A percentile compares a stretch with the other conserved stretches of the same genome.
Conservation (phyloP, 2,329 filamentous ascomycete genomes). For the Arthrobotrys musiformis region DNA sequence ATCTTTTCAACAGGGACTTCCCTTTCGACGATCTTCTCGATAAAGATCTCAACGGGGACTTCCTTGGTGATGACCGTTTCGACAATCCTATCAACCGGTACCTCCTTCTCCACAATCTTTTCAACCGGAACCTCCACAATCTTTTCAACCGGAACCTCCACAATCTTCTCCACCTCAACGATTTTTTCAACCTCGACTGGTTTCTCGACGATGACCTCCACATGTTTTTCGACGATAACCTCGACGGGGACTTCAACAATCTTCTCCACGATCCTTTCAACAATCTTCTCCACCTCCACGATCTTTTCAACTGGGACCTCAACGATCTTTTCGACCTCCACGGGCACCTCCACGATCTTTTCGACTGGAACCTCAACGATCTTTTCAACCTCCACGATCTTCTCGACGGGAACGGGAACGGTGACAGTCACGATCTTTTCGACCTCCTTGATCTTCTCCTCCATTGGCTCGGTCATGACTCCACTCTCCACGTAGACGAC, state of each 20-base stretch:
- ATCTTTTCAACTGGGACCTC: conserved; percentile 22
- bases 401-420: conserved; percentile 24
- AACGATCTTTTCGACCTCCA: conserved; percentile 29
- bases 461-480: conserved; percentile 47
- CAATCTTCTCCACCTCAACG: conserved; percentile 20
- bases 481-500: conserved; percentile 30
- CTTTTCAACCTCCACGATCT: conserved; percentile 39
- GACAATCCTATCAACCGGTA: conserved; percentile 44
- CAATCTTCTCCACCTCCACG: conserved; percentile 17
- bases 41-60: conserved; percentile 34
- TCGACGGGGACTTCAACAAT: conserved; percentile 26
- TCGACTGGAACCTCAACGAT: conserved; percentile 37
- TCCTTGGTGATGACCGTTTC: conserved; percentile 34
- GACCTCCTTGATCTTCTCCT: conserved; percentile 43
- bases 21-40: conserved; percentile 36
- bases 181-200: conserved; percentile 34
- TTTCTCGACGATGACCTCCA: conserved; percentile 25
- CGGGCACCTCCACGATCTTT: conserved; percentile 1
- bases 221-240: background rate
- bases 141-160: conserved; percentile 34
- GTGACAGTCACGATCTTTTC: conserved; percentile 45
- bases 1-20: conserved; percentile 47
- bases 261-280: conserved; percentile 1
- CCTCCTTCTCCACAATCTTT: conserved; percentile 39
- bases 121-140: conserved; percentile 24